These are phyloP conservation scores for Eutypella sp. DNA, from an alignment of 2,329 filamentous ascomycete genomes.

Conservation along the genomic window DNA sequence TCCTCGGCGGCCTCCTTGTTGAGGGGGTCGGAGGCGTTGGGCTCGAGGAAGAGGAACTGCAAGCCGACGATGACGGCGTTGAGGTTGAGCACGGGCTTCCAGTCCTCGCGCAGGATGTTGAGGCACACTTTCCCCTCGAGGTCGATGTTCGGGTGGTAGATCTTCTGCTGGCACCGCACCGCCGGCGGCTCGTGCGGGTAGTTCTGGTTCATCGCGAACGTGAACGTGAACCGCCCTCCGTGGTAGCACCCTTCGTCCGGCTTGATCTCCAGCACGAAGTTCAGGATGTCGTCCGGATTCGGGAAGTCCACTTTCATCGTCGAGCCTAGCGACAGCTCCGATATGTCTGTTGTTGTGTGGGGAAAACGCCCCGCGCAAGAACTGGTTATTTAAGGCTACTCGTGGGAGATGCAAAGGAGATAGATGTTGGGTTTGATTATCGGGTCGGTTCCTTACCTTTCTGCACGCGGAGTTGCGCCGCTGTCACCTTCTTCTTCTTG, in stretches of 20 bases:
- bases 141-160: conserved; percentile 99
- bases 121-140: conserved; percentile 96
- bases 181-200: conserved; percentile 98
- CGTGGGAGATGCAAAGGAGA: too few relatives aligned
- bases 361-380: conserved; percentile 1
- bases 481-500: conserved; percentile 98
- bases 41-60: conserved; percentile 94
- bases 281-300: conserved; percentile 79
- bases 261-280: conserved; percentile 76
- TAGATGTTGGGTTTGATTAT: too few relatives aligned
- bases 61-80: conserved; percentile 95
- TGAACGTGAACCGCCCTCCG: conserved; percentile 80
- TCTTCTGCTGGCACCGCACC: conserved; percentile 95
- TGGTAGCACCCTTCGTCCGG: conserved; percentile 89
- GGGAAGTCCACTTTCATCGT: conserved; percentile 81
- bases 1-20: conserved; percentile 98
- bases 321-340: conserved; percentile 70
- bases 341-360: conserved; percentile 56
- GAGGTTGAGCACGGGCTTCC: conserved; percentile 96
- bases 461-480: conserved; percentile 90
- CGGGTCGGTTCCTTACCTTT: conserved; percentile 66
- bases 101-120: conserved; percentile 96
- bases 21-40: conserved; percentile 93
- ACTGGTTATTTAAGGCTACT: too few relatives aligned
- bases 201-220: conserved; percentile 86